Base-by-base conservation (phyloP, 257 asterid genomes). In the Solanum rostratum region DNA sequence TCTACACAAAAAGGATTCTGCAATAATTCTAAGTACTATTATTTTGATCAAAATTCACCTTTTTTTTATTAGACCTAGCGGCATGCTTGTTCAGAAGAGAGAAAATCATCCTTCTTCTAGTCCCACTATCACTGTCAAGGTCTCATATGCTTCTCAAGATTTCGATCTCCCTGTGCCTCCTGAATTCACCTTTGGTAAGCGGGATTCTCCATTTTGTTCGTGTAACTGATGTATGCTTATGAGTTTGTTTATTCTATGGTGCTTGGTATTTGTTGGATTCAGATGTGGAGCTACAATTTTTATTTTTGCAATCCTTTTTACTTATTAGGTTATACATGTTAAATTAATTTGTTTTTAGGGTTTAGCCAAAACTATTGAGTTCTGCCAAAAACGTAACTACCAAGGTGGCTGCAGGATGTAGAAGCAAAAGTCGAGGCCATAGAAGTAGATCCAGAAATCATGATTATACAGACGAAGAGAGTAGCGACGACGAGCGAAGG, bases 171-270 rank as follows among this genome's bases (percentile, higher is more conserved):
- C 85, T 68, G 88, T 90, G 3, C 88, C 89, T 15, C 66, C 87
- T 13, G 65, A 74, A 45, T 82, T 89, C 83, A 88, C 91, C 46
- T 85, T 90, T 29, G 88, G 89, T 87, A 89, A 30, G 30, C 6
- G 30, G 29, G 69, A 62, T 62, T 54, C 22, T 19, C 41, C 19
- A 11, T n/a, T 37, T 33, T 30, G 41, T n/a, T 59, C 2, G 29
- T 39, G 18, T 70, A n/a, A n/a, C n/a, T n/a, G 12, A 70, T 39
- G 30, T 70, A 11, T 19, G 14, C 6, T 70, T 70, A 41, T 45
- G 57, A n/a, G n/a, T 43, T 71, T 71, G 3, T 73, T 3, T 70
- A 70, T 69, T 37, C 4, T 43, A 43, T 41, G 55, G 33, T 22
- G 59, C 59, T 46, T 45, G 20, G 22, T 45, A 73, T 19, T 11